These are phyloP conservation scores for Pseudogymnoascus sp. DNA, from an alignment of 2,329 filamentous ascomycete genomes.

Conservation along the genomic window DNA sequence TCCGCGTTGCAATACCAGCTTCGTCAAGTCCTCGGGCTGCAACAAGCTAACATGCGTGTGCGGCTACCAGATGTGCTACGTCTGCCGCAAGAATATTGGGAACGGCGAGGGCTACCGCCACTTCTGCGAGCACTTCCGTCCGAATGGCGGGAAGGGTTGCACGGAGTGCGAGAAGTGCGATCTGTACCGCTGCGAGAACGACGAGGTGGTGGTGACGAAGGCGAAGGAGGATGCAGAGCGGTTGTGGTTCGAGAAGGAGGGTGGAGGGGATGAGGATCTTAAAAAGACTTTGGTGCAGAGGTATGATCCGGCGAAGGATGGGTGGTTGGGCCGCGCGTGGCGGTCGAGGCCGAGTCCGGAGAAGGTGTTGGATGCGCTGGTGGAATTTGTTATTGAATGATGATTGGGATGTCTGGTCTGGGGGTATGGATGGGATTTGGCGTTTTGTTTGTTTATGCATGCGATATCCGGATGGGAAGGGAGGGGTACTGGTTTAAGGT, in stretches of 20 bases:
- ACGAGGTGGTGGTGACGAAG: constrained; percentile 58
- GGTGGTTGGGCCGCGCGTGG: constrained; percentile 20
- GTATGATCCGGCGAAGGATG: constrained; percentile 17
- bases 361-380: constrained; percentile 24
- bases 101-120: constrained; percentile 74
- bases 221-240: constrained; percentile 65
- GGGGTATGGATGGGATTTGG: not conserved
- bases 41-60: constrained; percentile 96
- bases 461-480: constrained; percentile 8
- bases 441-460: constrained; percentile 5
- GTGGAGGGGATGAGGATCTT: constrained; percentile 47
- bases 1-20: constrained; percentile 80
- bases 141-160: constrained; percentile 67
- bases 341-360: constrained; percentile 23
- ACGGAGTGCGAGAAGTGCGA: constrained; percentile 74
- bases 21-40: constrained; percentile 89
- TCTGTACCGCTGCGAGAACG: constrained; percentile 62
- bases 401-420: not conserved
- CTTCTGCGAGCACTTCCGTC: constrained; percentile 93
- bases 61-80: constrained; percentile 96
- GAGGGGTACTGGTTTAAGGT: not conserved
- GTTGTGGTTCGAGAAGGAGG: constrained; percentile 61
- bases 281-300: constrained; percentile 49
- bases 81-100: constrained; percentile 69
- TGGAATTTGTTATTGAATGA: constrained; percentile 27